phyloP scores from a whole-genome alignment of 176 grass and related monocot species.

The Musa beccarii region DNA sequence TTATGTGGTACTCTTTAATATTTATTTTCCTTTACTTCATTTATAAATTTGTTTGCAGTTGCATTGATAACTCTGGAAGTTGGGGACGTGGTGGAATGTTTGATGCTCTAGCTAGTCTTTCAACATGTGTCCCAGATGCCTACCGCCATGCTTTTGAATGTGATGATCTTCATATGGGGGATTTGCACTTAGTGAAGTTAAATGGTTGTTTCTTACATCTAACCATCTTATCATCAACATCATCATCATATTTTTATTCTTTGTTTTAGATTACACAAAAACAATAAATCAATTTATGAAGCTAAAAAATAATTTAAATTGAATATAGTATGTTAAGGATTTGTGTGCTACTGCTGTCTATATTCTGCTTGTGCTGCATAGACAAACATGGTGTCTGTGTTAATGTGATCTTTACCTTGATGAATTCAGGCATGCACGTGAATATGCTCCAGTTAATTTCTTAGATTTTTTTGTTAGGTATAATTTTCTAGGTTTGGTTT shows the following conservation, averaged over 20 bases:
- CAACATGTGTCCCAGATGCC: slow-evolving; percentile 64
- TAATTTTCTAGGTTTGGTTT: too few species aligned
- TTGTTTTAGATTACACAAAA: too few species aligned
- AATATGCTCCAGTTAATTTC: too few species aligned
- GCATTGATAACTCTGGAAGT: slow-evolving; percentile 68
- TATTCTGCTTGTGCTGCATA: too few species aligned
- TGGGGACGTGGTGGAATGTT: slow-evolving; percentile 95
- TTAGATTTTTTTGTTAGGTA: too few species aligned
- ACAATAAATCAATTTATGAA: too few species aligned
- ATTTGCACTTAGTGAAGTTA: slow-evolving; percentile 85
- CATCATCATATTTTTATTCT: slow-evolving; percentile 5
- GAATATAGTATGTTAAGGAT: too few species aligned
- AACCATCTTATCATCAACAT: slow-evolving; percentile 3
- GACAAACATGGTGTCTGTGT: too few species aligned
- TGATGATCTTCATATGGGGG: slow-evolving; percentile 78
- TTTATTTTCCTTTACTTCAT: slow-evolving; percentile 16
- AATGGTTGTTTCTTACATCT: slow-evolving; percentile 39
- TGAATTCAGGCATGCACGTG: too few species aligned
- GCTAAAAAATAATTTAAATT: too few species aligned
- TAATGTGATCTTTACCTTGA: too few species aligned
- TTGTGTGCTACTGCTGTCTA: too few species aligned
- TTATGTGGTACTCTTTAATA: slow-evolving; percentile 18
- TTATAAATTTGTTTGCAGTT: slow-evolving; percentile 41
- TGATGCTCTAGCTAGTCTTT: slow-evolving; percentile 68
- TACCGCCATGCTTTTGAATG: slow-evolving; percentile 68